Evolutionary conservation across 2,329 filamentous ascomycete genomes (phyloP), one percentile per base, ranked within the genome.

Genomic region (Nothomitra cinnamomea): DNA sequence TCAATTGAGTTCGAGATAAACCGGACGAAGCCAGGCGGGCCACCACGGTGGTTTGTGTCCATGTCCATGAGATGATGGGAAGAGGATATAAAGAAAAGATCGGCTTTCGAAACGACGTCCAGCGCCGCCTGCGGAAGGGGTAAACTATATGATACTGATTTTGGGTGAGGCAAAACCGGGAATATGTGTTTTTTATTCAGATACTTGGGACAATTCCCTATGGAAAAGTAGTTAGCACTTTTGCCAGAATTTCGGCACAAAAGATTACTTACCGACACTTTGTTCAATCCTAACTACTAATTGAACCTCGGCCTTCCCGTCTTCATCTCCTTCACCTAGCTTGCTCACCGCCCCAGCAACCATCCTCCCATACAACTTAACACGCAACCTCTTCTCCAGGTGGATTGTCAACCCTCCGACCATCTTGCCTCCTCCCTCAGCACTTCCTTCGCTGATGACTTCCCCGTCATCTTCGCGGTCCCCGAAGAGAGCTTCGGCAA

Each of bases 191-290:
- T 88, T 61, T 78, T 79, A 65, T 90, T 92, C 35, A 94, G 64
- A 60, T 94, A 94, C 66, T 94, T 94, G 1, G 87, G 87, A 60
- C 87, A 94, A 60, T 92, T 94, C 0, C 85, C 82, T 69, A 43
- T 42, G 49, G 17, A 52, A n/a, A n/a, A n/a, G n/a, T n/a, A n/a
- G n/a, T n/a, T 36, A 36, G 12, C 2, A 25, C 6, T 25, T 5
- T 21, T 21, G 15, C 19, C 12, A 13, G 19, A 21, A 22, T 50
- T 10, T 41, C 4, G 19, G n/a, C 21, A 4, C 4, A 50, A 36
- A 5, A 12, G 8, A 32, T 28, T 40, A 64, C 66, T 61, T 64
- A 70, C 72, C 78, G 7, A 94, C 61, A 58, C 79, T 84, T 65
- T 85, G 82, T 32, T 83, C 75, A 54, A 94, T 79, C 41, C 76